A percentile compares a stretch with the other conserved stretches of the same genome.
phyloP scores from a whole-genome alignment of 768 basidiomycete genomes.

The Amanita inopinata region DNA sequence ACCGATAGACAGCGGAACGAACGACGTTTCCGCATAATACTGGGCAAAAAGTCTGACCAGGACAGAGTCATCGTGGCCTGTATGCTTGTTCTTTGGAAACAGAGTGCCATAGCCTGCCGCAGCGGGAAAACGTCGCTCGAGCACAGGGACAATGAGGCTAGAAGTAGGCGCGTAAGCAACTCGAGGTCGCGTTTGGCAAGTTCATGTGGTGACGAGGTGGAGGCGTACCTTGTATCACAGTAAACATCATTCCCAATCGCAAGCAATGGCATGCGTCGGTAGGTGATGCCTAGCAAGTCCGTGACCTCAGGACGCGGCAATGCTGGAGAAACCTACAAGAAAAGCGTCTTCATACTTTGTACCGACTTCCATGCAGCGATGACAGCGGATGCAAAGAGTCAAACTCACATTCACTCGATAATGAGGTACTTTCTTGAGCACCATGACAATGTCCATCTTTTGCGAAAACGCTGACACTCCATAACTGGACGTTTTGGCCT shows the following conservation, averaged over 20 bases:
- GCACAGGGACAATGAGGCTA: constrained; percentile 37
- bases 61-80: constrained; percentile 31
- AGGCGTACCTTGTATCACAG: constrained; percentile 41
- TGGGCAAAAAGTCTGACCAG: constrained; percentile 38
- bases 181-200: not conserved
- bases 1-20: constrained; percentile 32
- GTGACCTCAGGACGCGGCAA: constrained; percentile 50
- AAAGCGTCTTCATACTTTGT: constrained; percentile 3
- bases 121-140: constrained; percentile 50
- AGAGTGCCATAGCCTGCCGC: constrained; percentile 35
- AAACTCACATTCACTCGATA: constrained; percentile 34
- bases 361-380: too few relatives aligned
- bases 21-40: constrained; percentile 31
- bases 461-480: constrained; percentile 39
- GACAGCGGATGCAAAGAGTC: too few relatives aligned
- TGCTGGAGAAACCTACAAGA: constrained; percentile 33
- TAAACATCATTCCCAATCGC: constrained; percentile 54
- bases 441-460: constrained; percentile 42
- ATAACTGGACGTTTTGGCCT: constrained; percentile 29
- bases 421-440: constrained; percentile 40
- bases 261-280: constrained; percentile 50
- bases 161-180: constrained; percentile 6
- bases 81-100: constrained; percentile 34
- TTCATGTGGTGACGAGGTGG: too few relatives aligned
- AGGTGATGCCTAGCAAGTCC: constrained; percentile 39